Evolutionary conservation across 108 stramenopile species (phyloP).

Genomic region (Fragilaria radians): DNA sequence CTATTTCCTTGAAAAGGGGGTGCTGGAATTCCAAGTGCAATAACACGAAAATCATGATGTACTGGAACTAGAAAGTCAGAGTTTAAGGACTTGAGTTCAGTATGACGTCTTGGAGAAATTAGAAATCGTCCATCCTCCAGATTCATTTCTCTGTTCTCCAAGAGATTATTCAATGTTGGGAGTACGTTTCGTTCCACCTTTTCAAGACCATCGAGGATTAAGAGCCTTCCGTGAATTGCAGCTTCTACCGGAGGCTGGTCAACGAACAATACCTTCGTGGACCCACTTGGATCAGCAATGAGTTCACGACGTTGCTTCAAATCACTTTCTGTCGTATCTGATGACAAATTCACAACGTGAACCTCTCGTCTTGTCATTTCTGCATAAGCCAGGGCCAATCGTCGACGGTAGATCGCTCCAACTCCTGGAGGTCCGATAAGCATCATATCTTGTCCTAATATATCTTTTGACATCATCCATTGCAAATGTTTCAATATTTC

Average conservation of each 20-base stretch:
- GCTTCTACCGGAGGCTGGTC: conserved; percentile 86
- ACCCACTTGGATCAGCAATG: conserved; percentile 12
- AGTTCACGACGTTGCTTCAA: conserved; percentile 80
- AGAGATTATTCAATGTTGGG: conserved; percentile 79
- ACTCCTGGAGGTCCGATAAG: conserved; percentile 59
- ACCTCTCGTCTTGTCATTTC: conserved; percentile 55
- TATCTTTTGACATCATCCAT: conserved; percentile 87
- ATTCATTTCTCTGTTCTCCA: conserved; percentile 78
- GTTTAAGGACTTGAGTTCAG: conserved; percentile 8
- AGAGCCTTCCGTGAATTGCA: conserved; percentile 70
- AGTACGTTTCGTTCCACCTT: conserved; percentile 81
- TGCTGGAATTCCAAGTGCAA: conserved; percentile 47
- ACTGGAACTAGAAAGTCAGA: conserved; percentile 26
- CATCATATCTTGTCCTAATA: conserved; percentile 65
- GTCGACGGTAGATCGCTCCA: conserved; percentile 41
- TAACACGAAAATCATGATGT: conserved; percentile 75
- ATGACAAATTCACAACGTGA: conserved; percentile 55
- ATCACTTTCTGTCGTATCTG: conserved; percentile 81
- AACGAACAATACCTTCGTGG: conserved; percentile 33
- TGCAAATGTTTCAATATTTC: conserved; percentile 40
- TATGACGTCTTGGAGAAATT: conserved; percentile 6
- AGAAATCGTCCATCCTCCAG: conserved; percentile 69
- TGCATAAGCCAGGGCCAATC: conserved; percentile 56
- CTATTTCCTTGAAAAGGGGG: conserved; percentile 39
- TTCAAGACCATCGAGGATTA: conserved; percentile 86